These are phyloP conservation scores for Thelonectria discophora DNA, from an alignment of 2,329 filamentous ascomycete species.

Conservation along the genomic window DNA sequence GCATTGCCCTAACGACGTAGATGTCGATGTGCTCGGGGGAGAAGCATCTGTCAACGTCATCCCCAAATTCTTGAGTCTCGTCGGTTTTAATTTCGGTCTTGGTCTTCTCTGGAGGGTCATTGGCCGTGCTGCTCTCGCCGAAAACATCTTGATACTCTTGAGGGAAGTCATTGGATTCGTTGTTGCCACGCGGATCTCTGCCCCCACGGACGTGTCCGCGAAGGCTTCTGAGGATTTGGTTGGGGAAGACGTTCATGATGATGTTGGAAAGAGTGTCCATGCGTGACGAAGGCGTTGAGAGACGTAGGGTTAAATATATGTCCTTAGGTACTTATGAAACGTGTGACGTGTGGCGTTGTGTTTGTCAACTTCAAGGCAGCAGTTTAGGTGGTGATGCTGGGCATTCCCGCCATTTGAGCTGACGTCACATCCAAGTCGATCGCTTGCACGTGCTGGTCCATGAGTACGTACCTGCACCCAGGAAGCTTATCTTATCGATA, in stretches of 20 bases:
- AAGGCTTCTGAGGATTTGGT: conserved; percentile 32
- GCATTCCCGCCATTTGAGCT: background rate
- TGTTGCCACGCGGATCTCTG: background rate
- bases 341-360: background rate
- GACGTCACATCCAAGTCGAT: background rate
- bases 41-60: conserved; percentile 24
- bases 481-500: no score
- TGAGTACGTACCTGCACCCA: no score
- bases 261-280: conserved; percentile 10
- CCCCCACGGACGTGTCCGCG: conserved; percentile 2
- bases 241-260: conserved; percentile 43
- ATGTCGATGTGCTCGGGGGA: conserved; percentile 60
- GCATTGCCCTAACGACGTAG: conserved; percentile 56
- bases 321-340: background rate
- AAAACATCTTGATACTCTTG: conserved; percentile 7
- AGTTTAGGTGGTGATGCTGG: background rate
- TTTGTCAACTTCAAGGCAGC: background rate
- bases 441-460: no score
- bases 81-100: background rate
- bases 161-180: conserved; percentile 1
- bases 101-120: background rate
- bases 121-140: background rate
- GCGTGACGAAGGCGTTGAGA: background rate
- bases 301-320: no score
- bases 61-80: conserved; percentile 9